Conservation (phyloP, 108 stramenopile genomes). For the Discostella stelligeroides region DNA sequence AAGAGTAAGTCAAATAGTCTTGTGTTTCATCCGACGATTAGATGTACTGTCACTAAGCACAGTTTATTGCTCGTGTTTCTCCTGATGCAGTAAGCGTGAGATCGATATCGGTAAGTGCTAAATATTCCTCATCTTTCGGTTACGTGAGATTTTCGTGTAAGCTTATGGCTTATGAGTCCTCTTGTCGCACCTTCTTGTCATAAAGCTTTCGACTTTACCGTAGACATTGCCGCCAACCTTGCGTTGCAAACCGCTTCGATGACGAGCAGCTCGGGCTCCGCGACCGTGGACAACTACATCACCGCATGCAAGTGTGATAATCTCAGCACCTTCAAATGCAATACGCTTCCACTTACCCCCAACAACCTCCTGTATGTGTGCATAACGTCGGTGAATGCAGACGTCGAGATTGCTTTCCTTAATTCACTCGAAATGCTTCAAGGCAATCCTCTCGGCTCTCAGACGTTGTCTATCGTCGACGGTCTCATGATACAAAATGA, state of each 20-base stretch:
- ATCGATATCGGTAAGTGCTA: no score
- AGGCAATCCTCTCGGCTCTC: conserved; percentile 5
- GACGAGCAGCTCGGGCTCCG: conserved; percentile 18
- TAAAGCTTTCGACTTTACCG: conserved; percentile 30
- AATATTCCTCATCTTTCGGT: no score
- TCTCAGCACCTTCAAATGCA: conserved; percentile 25
- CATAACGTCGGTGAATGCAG: conserved; percentile 11
- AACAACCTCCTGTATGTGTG: conserved; percentile 28
- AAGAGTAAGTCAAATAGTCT: conserved; percentile 19
- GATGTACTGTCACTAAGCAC: not conserved
- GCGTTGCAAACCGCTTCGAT: conserved; percentile 9
- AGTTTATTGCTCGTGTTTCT: not conserved
- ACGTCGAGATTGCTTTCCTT: conserved; percentile 25
- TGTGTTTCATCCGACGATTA: not conserved
- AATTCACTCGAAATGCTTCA: conserved; percentile 11
- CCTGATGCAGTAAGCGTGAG: not conserved
- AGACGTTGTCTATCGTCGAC: not conserved
- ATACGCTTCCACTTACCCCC: conserved; percentile 7
- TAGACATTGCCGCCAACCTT: conserved; percentile 24
- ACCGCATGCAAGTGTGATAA: conserved; percentile 34
- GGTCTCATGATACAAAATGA: not conserved
- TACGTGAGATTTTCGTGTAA: no score
- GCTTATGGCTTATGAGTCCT: no score
- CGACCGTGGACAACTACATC: conserved; percentile 26
- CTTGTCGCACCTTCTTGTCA: no score